phyloP scores from a whole-genome alignment of 768 basidiomycete genomes.

The Trametes villosa region DNA sequence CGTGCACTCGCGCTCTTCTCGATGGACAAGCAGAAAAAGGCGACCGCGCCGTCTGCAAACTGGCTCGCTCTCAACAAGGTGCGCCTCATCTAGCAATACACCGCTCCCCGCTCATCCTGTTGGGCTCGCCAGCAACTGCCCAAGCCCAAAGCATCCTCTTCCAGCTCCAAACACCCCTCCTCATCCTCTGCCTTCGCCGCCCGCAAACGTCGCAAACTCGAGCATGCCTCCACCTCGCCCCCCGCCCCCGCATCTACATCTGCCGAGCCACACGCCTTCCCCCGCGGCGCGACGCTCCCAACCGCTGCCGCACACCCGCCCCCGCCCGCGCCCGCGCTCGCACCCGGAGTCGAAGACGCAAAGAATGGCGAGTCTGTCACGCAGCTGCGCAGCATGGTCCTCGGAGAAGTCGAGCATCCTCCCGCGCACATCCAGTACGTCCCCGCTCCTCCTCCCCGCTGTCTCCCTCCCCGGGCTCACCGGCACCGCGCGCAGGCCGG shows the following conservation, averaged over 20 bases:
- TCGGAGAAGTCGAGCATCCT: conserved; percentile 48
- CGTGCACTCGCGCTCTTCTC: too few relatives aligned
- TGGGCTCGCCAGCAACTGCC: conserved; percentile 22
- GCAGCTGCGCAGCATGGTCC: conserved; percentile 55
- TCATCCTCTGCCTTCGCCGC: background rate
- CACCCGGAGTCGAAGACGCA: too few relatives aligned
- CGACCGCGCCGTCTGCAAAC: conserved; percentile 51
- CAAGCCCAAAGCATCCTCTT: background rate
- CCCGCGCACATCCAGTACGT: conserved; percentile 51
- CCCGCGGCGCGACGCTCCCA: background rate
- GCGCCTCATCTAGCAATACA: background rate
- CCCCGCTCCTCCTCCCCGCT: background rate
- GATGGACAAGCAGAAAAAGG: background rate
- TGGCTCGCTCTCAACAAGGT: conserved; percentile 65
- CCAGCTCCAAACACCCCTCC: background rate
- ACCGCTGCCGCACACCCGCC: background rate
- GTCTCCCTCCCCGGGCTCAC: background rate
- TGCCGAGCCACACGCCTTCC: background rate
- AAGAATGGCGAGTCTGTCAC: conserved; percentile 55
- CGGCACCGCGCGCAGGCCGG: conserved; percentile 42
- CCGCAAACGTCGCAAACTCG: conserved; percentile 26
- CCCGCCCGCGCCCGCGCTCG: background rate
- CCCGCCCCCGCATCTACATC: background rate
- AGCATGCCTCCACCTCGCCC: conserved; percentile 3
- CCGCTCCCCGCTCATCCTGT: background rate